A percentile compares a stretch with the other conserved stretches of the same genome.
Conservation (phyloP, 1,284 basidiomycete genomes). For the Ustilago vetiveriae region DNA sequence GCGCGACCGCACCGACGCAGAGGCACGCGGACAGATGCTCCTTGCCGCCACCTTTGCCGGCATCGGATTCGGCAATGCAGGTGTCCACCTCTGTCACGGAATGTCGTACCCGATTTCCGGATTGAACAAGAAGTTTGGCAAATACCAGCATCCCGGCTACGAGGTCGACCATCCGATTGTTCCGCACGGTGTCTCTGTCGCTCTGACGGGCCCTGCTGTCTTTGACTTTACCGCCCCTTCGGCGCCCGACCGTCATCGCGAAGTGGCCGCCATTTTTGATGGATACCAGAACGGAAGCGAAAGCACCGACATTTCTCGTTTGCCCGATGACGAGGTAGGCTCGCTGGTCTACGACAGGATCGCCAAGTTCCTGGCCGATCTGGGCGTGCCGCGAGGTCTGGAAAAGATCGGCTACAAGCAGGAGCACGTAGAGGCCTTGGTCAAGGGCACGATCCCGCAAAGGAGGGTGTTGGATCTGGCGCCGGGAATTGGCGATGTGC, state of each 20-base stretch:
- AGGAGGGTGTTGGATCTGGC: slow-evolving; percentile 76
- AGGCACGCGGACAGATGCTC: slow-evolving; percentile 92
- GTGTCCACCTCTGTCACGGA: slow-evolving; percentile 72
- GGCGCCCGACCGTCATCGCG: slow-evolving; percentile 88
- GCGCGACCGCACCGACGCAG: slow-evolving; percentile 77
- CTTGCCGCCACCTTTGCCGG: slow-evolving; percentile 74
- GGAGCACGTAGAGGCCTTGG: slow-evolving; percentile 71
- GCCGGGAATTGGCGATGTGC: slow-evolving; percentile 70
- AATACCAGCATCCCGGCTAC: slow-evolving; percentile 74
- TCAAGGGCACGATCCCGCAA: slow-evolving; percentile 87
- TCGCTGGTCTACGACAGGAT: slow-evolving; percentile 86
- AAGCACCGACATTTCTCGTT: slow-evolving; percentile 69
- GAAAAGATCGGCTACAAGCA: slow-evolving; percentile 81
- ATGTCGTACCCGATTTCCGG: slow-evolving; percentile 70
- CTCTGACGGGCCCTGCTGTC: slow-evolving; percentile 47
- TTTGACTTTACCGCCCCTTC: slow-evolving; percentile 66
- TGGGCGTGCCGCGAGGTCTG: slow-evolving; percentile 88
- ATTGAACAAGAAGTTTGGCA: slow-evolving; percentile 81
- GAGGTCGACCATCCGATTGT: slow-evolving; percentile 83
- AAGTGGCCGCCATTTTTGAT: slow-evolving; percentile 85
- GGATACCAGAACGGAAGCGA: slow-evolving; percentile 60
- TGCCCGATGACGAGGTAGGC: slow-evolving; percentile 85
- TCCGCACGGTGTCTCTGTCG: slow-evolving; percentile 73
- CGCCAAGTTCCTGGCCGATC: slow-evolving; percentile 84
- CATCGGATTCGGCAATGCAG: slow-evolving; percentile 93